Percentiles rank a stretch among this genome's conserved stretches.
Conservation (phyloP, 192 early-diverging fungal species). For the Dimargaris xerosporica region DNA sequence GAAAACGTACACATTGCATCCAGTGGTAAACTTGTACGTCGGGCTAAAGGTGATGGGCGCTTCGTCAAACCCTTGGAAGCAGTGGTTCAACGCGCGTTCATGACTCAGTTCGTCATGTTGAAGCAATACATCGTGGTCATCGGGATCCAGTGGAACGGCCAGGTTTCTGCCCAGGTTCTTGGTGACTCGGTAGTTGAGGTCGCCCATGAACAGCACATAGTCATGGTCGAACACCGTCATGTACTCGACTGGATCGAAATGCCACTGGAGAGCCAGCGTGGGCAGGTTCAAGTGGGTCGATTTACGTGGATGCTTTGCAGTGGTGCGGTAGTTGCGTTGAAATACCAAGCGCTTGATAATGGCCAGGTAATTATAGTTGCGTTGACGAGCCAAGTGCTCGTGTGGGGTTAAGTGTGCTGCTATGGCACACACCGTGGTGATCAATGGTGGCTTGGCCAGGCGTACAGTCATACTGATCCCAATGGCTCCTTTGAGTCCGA, state of each 20-base stretch:
- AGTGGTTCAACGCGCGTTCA: neutral
- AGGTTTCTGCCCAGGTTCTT: neutral
- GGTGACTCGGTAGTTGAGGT: constrained; percentile 7
- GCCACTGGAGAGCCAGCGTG: no score
- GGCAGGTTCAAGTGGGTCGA: no score
- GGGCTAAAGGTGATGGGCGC: neutral
- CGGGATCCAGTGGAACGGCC: neutral
- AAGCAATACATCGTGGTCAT: neutral
- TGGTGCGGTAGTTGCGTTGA: no score
- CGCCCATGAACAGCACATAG: constrained; percentile 8
- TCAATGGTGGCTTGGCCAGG: no score
- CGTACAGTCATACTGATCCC: neutral
- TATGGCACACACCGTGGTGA: no score
- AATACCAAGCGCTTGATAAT: neutral
- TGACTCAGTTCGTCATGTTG: constrained; percentile 3
- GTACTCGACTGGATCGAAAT: no score
- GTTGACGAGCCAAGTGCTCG: neutral
- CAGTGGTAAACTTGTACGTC: constrained; percentile 7
- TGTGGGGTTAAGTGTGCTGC: constrained; percentile 3
- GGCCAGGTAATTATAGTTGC: neutral
- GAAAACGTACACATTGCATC: constrained; percentile 7
- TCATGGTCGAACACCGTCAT: constrained; percentile 5
- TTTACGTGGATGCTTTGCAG: no score
- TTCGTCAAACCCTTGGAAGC: neutral
- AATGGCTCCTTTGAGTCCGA: constrained; percentile 6